Evolutionary conservation across 1,284 basidiomycete genomes (phyloP).

Genomic region (Schizophyllum amplum): DNA sequence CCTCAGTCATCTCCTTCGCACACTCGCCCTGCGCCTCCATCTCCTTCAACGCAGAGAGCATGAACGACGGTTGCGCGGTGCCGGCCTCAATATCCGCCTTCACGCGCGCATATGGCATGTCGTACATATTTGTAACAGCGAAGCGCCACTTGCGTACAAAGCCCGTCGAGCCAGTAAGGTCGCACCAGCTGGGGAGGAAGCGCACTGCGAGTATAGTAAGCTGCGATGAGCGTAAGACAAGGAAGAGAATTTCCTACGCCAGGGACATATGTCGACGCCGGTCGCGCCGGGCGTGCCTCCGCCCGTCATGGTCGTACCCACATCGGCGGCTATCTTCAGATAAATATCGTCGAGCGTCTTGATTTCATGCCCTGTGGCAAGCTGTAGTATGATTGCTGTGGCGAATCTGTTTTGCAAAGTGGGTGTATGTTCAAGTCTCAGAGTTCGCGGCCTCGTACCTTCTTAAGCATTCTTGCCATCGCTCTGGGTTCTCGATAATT

Average conservation of each 20-base stretch:
- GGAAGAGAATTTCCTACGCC: background rate
- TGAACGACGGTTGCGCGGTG: background rate
- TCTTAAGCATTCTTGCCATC: background rate
- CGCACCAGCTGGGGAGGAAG: background rate
- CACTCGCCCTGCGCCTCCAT: background rate
- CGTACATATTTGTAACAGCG: background rate
- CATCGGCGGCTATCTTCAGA: background rate
- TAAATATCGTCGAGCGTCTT: background rate
- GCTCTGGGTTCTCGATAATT: background rate
- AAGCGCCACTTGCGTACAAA: background rate
- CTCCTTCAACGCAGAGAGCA: background rate
- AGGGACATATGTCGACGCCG: background rate
- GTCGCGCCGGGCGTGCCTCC: background rate
- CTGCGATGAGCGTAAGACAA: no score
- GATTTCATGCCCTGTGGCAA: background rate
- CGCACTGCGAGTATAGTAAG: background rate
- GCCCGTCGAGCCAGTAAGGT: background rate
- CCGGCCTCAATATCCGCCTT: background rate
- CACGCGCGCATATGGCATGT: background rate
- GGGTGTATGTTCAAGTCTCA: no score
- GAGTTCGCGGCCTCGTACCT: no score
- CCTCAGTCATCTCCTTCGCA: background rate
- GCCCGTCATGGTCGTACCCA: background rate
- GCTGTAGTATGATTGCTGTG: background rate
- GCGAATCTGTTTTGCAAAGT: background rate